phyloP scores from a whole-genome alignment of 2,329 filamentous ascomycete genomes.

The Fusarium scirpi region DNA sequence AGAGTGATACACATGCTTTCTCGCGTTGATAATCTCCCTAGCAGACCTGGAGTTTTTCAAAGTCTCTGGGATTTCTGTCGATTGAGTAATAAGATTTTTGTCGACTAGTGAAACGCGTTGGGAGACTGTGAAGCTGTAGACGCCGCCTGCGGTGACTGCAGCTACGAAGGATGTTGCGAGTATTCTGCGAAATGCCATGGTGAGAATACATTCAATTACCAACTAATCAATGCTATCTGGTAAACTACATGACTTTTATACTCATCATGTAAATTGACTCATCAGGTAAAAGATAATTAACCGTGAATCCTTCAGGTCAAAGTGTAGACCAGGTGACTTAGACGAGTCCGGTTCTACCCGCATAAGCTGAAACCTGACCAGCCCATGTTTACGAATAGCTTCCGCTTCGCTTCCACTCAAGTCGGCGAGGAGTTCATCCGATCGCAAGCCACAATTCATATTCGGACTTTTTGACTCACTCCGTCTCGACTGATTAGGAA shows the following conservation, averaged over 20 bases:
- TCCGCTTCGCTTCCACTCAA: background rate
- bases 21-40: conserved; percentile 44
- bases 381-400: background rate
- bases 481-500: background rate
- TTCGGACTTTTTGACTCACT: background rate
- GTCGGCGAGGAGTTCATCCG: background rate
- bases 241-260: background rate
- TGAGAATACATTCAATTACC: background rate
- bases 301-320: background rate
- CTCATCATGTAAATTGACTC: background rate
- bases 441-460: background rate
- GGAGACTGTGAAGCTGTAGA: conserved; percentile 33
- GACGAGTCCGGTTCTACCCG: conserved; percentile 5
- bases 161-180: conserved; percentile 26
- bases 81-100: conserved; percentile 30
- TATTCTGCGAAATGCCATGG: conserved; percentile 35
- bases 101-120: conserved; percentile 24
- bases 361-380: background rate
- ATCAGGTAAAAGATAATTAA: background rate
- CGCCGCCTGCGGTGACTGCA: conserved; percentile 23
- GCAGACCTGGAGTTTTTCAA: conserved; percentile 45
- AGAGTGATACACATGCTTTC: conserved; percentile 22
- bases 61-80: conserved; percentile 34
- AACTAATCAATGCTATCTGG: background rate
- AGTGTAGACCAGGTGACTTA: background rate